Conservation (phyloP, 2,329 filamentous ascomycete genomes). For the Cladosporium sp. region DNA sequence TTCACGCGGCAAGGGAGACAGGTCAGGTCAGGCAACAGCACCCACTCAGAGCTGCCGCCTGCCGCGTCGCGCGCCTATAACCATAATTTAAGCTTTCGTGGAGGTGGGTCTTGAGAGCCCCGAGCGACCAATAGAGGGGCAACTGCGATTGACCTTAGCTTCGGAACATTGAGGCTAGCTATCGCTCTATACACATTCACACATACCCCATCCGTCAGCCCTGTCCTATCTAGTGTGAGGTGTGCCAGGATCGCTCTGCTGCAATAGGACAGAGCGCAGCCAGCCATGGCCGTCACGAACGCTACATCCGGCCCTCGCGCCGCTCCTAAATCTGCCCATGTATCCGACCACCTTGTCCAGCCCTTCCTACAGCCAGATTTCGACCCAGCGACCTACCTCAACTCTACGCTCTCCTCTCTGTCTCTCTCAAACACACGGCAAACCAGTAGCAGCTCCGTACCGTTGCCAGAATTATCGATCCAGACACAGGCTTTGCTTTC, state of each 20-base stretch:
- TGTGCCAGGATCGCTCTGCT: neutral
- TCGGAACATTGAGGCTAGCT: neutral
- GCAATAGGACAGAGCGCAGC: too few species aligned
- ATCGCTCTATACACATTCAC: neutral
- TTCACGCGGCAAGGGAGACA: neutral
- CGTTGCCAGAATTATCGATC: slow-evolving; percentile 71
- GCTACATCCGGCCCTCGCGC: neutral
- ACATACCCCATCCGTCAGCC: neutral
- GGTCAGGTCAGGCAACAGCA: neutral
- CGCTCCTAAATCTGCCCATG: slow-evolving; percentile 51
- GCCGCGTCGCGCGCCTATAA: neutral
- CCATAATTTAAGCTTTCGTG: neutral
- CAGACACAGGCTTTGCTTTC: slow-evolving; percentile 82
- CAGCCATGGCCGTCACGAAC: neutral
- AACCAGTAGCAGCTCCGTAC: slow-evolving; percentile 40
- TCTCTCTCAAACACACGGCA: slow-evolving; percentile 39
- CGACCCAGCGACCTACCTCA: slow-evolving; percentile 81
- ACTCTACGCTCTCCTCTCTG: slow-evolving; percentile 69
- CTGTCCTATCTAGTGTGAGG: neutral
- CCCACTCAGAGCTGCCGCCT: neutral
- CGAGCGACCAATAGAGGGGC: neutral
- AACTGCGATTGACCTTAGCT: neutral
- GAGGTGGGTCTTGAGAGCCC: slow-evolving; percentile 7
- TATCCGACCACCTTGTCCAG: slow-evolving; percentile 67
- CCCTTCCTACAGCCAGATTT: slow-evolving; percentile 74